These are phyloP conservation scores for Parasitella parasitica DNA, from an alignment of 371 early-diverging fungal species.

Conservation along the genomic window DNA sequence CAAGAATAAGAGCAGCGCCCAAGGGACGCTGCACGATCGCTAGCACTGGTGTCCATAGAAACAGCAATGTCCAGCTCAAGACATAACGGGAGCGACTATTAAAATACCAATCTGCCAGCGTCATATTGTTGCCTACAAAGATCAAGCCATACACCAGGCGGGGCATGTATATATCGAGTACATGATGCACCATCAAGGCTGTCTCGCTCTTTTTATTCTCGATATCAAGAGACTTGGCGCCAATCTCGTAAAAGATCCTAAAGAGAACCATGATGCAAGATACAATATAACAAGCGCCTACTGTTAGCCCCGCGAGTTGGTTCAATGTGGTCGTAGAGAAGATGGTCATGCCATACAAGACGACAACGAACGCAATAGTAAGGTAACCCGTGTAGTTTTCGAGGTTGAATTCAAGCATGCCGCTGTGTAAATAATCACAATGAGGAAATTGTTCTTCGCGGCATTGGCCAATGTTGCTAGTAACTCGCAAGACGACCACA, in stretches of 20 bases:
- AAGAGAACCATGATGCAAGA: conserved; percentile 15
- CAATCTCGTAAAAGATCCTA: conserved; percentile 19
- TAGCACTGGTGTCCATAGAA: conserved; percentile 27
- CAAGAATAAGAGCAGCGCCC: conserved; percentile 24
- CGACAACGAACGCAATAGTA: not conserved
- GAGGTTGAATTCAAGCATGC: conserved; percentile 14
- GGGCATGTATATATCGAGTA: conserved; percentile 34
- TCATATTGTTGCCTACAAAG: not conserved
- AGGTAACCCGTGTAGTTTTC: conserved; percentile 1
- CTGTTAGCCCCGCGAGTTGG: not conserved
- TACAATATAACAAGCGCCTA: conserved; percentile 3
- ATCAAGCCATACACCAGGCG: conserved; percentile 26
- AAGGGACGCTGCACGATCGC: conserved; percentile 44
- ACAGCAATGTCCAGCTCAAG: conserved; percentile 16
- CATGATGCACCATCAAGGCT: not conserved
- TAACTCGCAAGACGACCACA: conserved; percentile 59
- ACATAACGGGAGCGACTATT: not conserved
- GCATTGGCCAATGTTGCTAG: conserved; percentile 73
- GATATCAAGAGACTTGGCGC: not conserved
- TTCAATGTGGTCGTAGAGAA: not conserved
- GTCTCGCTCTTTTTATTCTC: not conserved
- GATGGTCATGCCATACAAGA: not conserved
- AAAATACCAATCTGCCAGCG: not conserved
- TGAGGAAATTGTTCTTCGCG: conserved; percentile 84
- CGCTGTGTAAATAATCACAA: conserved; percentile 53